Evolutionary conservation across 1,284 basidiomycete genomes (phyloP).

Genomic region (Crepidotus sp.): DNA sequence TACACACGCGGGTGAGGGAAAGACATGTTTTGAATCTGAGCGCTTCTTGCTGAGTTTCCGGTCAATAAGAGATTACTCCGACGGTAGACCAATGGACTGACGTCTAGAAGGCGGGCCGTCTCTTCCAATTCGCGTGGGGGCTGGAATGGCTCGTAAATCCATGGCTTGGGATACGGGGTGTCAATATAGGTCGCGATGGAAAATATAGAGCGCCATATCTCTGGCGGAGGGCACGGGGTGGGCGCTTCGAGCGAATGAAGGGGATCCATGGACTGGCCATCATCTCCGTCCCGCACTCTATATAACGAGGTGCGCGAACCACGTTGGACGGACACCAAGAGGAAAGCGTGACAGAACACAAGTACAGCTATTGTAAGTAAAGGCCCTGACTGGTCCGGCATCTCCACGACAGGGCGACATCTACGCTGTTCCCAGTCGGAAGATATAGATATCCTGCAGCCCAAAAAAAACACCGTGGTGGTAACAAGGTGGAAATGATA

Average conservation of each 20-base stretch:
- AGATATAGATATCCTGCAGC: too few relatives aligned
- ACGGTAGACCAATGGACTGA: not conserved
- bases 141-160: slow-evolving; percentile 8
- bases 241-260: not conserved
- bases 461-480: too few relatives aligned
- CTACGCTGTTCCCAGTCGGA: too few relatives aligned
- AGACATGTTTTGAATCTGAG: slow-evolving; percentile 10
- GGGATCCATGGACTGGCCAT: slow-evolving; percentile 5
- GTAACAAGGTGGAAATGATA: too few relatives aligned
- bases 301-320: not conserved
- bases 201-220: slow-evolving; percentile 15
- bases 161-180: slow-evolving; percentile 1
- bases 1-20: slow-evolving; percentile 9
- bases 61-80: not conserved
- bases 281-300: not conserved
- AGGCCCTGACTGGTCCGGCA: not conserved
- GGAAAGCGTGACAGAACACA: not conserved
- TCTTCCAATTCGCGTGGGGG: slow-evolving; percentile 7
- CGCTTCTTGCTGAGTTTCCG: slow-evolving; percentile 1
- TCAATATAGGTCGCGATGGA: slow-evolving; percentile 2
- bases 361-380: slow-evolving; percentile 1
- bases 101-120: slow-evolving; percentile 5
- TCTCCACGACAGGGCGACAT: not conserved
- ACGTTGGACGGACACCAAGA: too few relatives aligned
- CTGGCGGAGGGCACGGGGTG: slow-evolving; percentile 4